phyloP scores from a whole-genome alignment of 345 rosid genomes.

The Melaleuca quinquenervia region DNA sequence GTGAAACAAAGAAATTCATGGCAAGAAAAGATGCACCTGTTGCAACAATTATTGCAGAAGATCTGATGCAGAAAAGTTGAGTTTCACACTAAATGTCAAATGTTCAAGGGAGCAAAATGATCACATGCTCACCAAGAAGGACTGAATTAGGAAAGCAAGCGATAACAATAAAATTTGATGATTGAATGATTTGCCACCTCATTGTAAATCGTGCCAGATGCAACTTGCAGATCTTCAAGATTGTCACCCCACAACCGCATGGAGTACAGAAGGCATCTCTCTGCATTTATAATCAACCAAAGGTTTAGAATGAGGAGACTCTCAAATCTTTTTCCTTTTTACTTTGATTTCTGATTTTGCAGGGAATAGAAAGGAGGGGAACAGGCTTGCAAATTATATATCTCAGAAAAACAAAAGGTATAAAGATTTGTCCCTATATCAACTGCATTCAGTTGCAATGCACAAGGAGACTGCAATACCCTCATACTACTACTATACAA shows the following conservation, averaged over 20 bases:
- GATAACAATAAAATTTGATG: background rate
- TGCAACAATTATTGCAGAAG: background rate
- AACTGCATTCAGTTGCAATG: background rate
- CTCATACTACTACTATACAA: background rate
- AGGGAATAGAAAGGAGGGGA: background rate
- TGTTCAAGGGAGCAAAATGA: background rate
- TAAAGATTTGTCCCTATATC: background rate
- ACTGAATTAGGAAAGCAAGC: background rate
- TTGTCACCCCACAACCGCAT: conserved; percentile 82
- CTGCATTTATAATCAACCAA: conserved; percentile 17
- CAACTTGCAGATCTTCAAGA: conserved; percentile 52
- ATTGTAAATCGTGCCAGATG: conserved; percentile 86
- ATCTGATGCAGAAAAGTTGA: background rate
- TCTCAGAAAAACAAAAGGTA: background rate
- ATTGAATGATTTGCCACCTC: conserved; percentile 40
- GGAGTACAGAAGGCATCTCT: conserved; percentile 77
- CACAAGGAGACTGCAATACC: background rate
- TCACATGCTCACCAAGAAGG: background rate
- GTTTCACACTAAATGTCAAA: background rate
- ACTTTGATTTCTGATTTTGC: background rate
- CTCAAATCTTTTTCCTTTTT: background rate
- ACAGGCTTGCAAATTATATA: background rate
- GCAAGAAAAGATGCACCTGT: background rate
- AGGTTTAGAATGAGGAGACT: background rate
- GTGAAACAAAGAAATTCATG: background rate